Base-by-base conservation (phyloP, 1,284 basidiomycete species). In the Cutaneotrichosporon curvatum region DNA sequence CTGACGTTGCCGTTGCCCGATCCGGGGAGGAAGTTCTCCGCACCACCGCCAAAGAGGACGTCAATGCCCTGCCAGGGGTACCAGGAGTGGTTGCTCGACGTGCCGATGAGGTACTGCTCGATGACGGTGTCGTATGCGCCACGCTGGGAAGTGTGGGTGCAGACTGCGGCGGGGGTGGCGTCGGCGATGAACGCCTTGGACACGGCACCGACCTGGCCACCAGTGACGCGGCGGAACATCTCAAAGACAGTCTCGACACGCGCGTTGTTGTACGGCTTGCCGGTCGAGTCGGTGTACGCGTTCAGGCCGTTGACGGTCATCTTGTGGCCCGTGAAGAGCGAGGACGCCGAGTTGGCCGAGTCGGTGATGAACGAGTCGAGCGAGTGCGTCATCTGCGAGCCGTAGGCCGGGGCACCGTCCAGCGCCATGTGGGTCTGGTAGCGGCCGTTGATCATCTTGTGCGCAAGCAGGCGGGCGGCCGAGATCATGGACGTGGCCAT, bases 291-390 rank as follows among this genome's bases (percentile, higher is more conserved):
- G 20, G 62, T 61, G 58, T 67, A 64, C 8, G 65, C 66, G 52
- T 70, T 70, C 30, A 73, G 58, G 34, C 65, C 72, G 57, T 75
- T 75, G 40, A 74, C 73, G 16, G 72, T 73, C 47, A 65, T 61
- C 57, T 73, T 73, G 48, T 51, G 35, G 40, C 73, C 73, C 1
- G 66, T 59, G 59, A 68, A 69, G 9, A 75, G 62, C 1, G 73
- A 66, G 1, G 72, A 70, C 4, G 73, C 73, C n/a, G 66, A 70
- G 62, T 75, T 75, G 58, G 73, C 73, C 28, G 71, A 73, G 53
- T 74, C 72, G 51, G 71, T 68, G 51, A 70, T 70, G 60, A 70
- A 69, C 12, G 59, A 61, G 54, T 67, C 64, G 32, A 67, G 60
- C 31, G 55, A 59, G 47, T 63, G 63, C n/a, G 63, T 65, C 60